These are phyloP conservation scores for Candida sojae DNA, from an alignment of 1,139 yeast genomes.

Conservation along the genomic window DNA sequence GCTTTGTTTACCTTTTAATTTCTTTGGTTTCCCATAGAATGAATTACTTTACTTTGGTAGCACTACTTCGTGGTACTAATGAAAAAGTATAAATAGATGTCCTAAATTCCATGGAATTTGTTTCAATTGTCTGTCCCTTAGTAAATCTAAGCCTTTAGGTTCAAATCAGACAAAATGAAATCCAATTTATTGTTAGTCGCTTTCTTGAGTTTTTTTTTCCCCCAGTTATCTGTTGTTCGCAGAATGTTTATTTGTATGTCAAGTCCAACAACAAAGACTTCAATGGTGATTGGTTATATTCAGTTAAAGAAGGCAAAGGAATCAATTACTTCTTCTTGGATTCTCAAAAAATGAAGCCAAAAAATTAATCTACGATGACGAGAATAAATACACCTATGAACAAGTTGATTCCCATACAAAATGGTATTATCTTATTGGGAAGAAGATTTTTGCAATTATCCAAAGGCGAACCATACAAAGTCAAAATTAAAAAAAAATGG, in stretches of 20 bases:
- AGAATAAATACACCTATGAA: not conserved
- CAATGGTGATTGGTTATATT: slow-evolving; percentile 28
- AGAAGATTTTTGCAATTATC: slow-evolving; percentile 14
- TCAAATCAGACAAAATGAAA: not conserved
- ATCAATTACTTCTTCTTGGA: slow-evolving; percentile 42
- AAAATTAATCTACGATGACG: slow-evolving; percentile 1
- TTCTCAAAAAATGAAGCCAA: not conserved
- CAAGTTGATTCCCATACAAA: slow-evolving; percentile 2
- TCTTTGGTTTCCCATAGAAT: not conserved
- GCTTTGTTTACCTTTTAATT: slow-evolving; percentile 3
- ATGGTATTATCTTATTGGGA: slow-evolving; percentile 3
- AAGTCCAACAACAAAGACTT: slow-evolving; percentile 15
- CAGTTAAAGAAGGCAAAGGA: slow-evolving; percentile 56
- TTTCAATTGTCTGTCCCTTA: not conserved
- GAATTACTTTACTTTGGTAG: not conserved
- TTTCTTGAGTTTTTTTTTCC: slow-evolving; percentile 2
- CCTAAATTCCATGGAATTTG: not conserved
- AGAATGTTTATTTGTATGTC: slow-evolving; percentile 6
- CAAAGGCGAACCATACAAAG: slow-evolving; percentile 12
- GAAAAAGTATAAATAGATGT: slow-evolving; percentile 3
- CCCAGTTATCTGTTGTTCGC: slow-evolving; percentile 4
- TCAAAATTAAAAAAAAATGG: slow-evolving; percentile 20
- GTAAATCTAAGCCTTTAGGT: not conserved
- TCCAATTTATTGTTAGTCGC: not conserved
- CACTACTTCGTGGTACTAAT: not conserved